Percentiles rank a stretch among this genome's conserved stretches.
These are phyloP conservation scores for Xylaria cubensis DNA, from an alignment of 495 filamentous ascomycete genomes.

Conservation along the genomic window DNA sequence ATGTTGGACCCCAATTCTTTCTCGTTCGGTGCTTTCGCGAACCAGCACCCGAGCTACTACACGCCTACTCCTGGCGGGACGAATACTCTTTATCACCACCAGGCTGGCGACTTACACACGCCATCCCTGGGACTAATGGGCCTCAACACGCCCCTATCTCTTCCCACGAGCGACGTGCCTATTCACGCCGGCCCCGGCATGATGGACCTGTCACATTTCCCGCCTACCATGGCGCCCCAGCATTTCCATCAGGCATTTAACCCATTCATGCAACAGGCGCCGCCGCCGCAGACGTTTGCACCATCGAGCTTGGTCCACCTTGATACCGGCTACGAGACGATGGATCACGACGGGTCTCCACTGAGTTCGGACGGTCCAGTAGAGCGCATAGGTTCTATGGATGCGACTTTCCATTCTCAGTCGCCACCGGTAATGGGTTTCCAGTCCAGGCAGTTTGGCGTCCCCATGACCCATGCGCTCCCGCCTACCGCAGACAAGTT, in stretches of 20 bases:
- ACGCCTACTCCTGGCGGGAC: slow-evolving; percentile 87
- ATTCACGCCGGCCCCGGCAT: slow-evolving; percentile 59
- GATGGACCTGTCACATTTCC: slow-evolving; percentile 62
- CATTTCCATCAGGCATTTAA: slow-evolving; percentile 73
- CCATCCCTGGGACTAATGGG: slow-evolving; percentile 71
- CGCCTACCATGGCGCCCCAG: slow-evolving; percentile 65
- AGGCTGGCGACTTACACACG: slow-evolving; percentile 90
- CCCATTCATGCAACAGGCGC: slow-evolving; percentile 69
- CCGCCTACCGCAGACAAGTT: slow-evolving; percentile 69
- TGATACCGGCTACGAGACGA: slow-evolving; percentile 76
- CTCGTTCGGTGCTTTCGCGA: slow-evolving; percentile 76
- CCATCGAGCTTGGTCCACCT: slow-evolving; percentile 81
- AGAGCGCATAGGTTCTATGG: slow-evolving; percentile 57
- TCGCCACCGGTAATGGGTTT: slow-evolving; percentile 53
- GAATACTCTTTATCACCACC: slow-evolving; percentile 79
- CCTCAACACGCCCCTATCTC: slow-evolving; percentile 83
- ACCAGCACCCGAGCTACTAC: slow-evolving; percentile 83
- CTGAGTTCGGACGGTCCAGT: slow-evolving; percentile 56
- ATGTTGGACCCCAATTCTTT: slow-evolving; percentile 87
- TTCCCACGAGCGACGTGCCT: slow-evolving; percentile 69
- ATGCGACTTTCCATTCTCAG: slow-evolving; percentile 56
- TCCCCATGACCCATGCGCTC: slow-evolving; percentile 47
- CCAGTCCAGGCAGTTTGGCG: slow-evolving; percentile 49
- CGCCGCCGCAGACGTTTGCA: slow-evolving; percentile 68
- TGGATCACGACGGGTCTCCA: slow-evolving; percentile 74